phyloP scores from a whole-genome alignment of 305 asterid species.

The Coffea humblotiana region DNA sequence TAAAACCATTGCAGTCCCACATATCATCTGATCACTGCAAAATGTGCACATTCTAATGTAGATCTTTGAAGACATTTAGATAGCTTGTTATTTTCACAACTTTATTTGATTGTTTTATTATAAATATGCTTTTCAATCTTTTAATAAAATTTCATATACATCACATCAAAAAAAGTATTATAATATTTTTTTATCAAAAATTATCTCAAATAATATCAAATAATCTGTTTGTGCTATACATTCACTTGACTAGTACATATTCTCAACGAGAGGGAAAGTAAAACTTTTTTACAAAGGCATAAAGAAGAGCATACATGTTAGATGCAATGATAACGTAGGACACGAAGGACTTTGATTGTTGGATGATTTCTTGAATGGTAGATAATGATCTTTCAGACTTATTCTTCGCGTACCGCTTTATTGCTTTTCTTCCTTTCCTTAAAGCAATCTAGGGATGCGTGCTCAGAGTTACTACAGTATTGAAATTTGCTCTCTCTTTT shows the following conservation, averaged over 20 bases:
- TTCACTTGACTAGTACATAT: constrained; percentile 6
- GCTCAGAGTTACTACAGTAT: background rate
- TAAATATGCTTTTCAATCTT: too few species aligned
- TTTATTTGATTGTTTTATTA: too few species aligned
- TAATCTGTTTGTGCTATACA: background rate
- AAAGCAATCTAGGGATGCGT: constrained; percentile 22
- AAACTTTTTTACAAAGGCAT: background rate
- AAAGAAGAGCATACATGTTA: background rate
- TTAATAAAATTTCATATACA: too few species aligned
- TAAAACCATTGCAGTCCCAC: constrained; percentile 22
- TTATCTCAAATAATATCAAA: too few species aligned
- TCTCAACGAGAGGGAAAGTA: background rate
- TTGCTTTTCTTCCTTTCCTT: constrained; percentile 33
- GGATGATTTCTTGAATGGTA: constrained; percentile 40
- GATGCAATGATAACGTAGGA: background rate
- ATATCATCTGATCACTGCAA: constrained; percentile 1
- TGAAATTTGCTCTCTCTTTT: background rate
- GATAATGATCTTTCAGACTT: constrained; percentile 11
- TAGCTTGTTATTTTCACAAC: too few species aligned
- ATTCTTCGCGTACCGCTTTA: constrained; percentile 28
- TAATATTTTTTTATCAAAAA: too few species aligned
- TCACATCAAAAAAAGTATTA: too few species aligned
- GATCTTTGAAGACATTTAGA: background rate
- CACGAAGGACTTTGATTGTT: constrained; percentile 26
- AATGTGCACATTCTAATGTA: constrained; percentile 10